Conservation (phyloP, 371 early-diverging fungal genomes). For the Mortierella sp. region DNA sequence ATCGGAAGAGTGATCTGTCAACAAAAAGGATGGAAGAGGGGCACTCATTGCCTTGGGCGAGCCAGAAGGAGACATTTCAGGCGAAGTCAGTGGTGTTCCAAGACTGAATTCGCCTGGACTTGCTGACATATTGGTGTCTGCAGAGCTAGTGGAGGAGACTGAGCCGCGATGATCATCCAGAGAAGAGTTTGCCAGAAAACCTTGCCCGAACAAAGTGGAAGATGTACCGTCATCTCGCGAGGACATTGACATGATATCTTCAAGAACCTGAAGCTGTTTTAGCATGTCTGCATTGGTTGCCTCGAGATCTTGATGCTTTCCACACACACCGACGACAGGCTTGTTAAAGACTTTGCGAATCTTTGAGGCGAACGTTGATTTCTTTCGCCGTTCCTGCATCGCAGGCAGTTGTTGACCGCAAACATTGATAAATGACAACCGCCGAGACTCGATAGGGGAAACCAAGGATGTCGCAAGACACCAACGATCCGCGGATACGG, state of each 20-base stretch:
- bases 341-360: slow-evolving; percentile 49
- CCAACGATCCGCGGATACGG: background rate
- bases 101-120: slow-evolving; percentile 12
- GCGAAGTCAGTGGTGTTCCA: slow-evolving; percentile 34
- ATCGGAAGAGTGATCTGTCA: too few species aligned
- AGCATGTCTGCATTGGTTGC: background rate
- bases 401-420: background rate
- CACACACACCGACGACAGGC: slow-evolving; percentile 3
- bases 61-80: slow-evolving; percentile 38
- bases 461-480: background rate
- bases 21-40: background rate
- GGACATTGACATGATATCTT: slow-evolving; percentile 21
- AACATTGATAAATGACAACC: too few species aligned
- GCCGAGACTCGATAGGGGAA: too few species aligned
- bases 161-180: slow-evolving; percentile 41
- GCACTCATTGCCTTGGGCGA: slow-evolving; percentile 27
- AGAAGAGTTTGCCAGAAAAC: background rate
- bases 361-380: slow-evolving; percentile 34
- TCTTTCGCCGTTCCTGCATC: slow-evolving; percentile 13
- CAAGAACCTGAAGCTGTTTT: slow-evolving; percentile 6
- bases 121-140: slow-evolving; percentile 32
- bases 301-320: slow-evolving; percentile 17
- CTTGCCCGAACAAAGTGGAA: background rate
- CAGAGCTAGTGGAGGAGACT: slow-evolving; percentile 46
- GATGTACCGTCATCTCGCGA: slow-evolving; percentile 1